Evolutionary conservation across 306 rosid genomes (phyloP), one percentile per base, ranked within the genome.

Genomic region (Trifolium repens): DNA sequence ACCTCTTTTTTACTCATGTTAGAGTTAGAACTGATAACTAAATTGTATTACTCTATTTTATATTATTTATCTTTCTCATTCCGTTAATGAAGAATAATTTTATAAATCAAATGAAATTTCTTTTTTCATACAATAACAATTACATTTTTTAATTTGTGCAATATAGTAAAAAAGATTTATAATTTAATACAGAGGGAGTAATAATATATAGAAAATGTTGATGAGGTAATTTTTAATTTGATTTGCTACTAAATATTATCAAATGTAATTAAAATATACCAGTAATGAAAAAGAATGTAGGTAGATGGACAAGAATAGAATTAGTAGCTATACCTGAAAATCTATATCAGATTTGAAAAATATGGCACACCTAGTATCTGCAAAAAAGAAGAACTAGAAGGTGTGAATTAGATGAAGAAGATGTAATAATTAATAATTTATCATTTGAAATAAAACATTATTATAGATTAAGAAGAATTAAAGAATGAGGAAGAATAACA

Each of bases 251-350:
- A 57, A 37, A 49, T 57, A 40, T 53, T 53, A 75, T 70, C 9
- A n/a, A 67, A 17, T 75, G 44, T 53, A 17, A 26, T 2, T 24
- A 22, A 9, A 70, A 68, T 37, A 44, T 46, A 55, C 35, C 2
- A 54, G 13, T 49, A 71, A 64, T 74, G 14, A 76, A 47, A 69
- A 71, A 83, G 22, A 42, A 58, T 42, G 47, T 52, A 67, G n/a
- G 66, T 39, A 9, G 49, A 54, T 10, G 34, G 57, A 58, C 50
- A 77, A 71, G 35, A 43, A 24, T 67, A 55, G 72, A 26, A 8
- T 2, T 44, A 79, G 67, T 60, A 8, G 42, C 37, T 69, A 87
- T 77, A 88, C 96, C 96, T 91, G 90, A 72, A 82, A 83, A 82
- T 91, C 67, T 37, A 8, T 69, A 59, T 30, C 85, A 67, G 77